Base-by-base conservation (phyloP, 2,329 filamentous ascomycete genomes). In the Penicillium sp. region DNA sequence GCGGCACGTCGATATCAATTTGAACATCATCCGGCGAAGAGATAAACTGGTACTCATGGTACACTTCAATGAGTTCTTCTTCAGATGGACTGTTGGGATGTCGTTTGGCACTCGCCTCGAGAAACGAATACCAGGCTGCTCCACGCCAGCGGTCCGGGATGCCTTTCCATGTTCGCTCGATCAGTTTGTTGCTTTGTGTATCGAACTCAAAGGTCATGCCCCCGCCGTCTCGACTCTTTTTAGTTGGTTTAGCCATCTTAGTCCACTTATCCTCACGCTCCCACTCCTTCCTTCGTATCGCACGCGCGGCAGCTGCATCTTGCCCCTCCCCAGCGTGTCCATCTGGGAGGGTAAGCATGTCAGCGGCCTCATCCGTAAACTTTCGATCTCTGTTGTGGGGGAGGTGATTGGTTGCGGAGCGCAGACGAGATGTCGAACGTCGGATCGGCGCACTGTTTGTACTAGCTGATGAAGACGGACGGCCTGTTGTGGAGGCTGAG, bases 91-190 rank as follows among this genome's bases (percentile, higher is more conserved):
- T 84, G 51, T 83, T 79, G 44, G 79, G 74, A 56, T 83, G 79
- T 55, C 80, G 83, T 65, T 83, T 86, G 27, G 91, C 91, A 58
- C 90, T 93, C 7, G 88, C 78, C 6, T 85, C 82, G 23, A 99
- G 81, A 68, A 99, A 99, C 3, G 91, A 91, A 75, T 93, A 93
- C 94, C 94, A 99, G 2, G 93, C 94, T 1, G 90, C 88, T 26
- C 88, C 84, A 45, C 94, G 88, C 94, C 94, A 99, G 56, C 91
- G 86, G 72, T 99, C 94, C 0, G 94, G 94, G 57, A 99, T 96
- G 24, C 94, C 94, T 70, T 99, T 99, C 94, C 94, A 99, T 1
- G 91, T 95, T 49, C 94, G 84, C 60, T 92, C 88, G 52, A 96
- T 86, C 36, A 99, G 78, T 70, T 97, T 92, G n/a, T 89, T 81